Base-by-base conservation (phyloP, 768 basidiomycete species). In the Gelatoporia subvermispora region DNA sequence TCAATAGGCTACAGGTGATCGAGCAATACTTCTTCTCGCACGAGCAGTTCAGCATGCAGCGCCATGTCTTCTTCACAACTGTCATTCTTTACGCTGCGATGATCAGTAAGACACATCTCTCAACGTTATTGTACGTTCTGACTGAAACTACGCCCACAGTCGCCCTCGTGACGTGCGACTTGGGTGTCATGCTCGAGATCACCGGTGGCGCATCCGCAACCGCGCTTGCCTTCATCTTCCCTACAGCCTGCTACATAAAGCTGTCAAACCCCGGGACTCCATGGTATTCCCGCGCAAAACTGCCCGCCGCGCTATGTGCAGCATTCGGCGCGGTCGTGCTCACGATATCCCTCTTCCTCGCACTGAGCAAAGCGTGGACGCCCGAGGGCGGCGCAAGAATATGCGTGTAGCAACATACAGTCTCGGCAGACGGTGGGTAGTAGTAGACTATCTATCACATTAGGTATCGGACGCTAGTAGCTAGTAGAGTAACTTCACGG, bases 181-280 rank as follows among this genome's bases (percentile, higher is more conserved):
- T 99, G 13, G 96, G 96, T n/a, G 86, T 97, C 39, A 96, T 95
- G 71, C 84, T 99, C 35, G 96, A 99, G 71, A 88, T 99, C 38
- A 94, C 93, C 0, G 96, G 96, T n/a, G 95, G 95, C n/a, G 78
- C 90, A 10, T 90, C 90, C 13, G 90, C 90, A 4, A 92, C 93
- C 0, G 82, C 92, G 0, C 77, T 97, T 9, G 95, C 95, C 3
- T 97, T 85, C 70, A 93, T 97, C 54, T 93, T 93, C 63, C 88
- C 92, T 9, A 85, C 92, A 0, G 83, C 81, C 2, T 95, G 92
- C 65, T 93, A 88, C 70, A 69, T 90, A 59, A 86, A 86, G 64
- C 81, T 95, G 41, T 63, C 75, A 11, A 77, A 83, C 52, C 65
- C 72, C 40, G 65, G 65, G 8, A 55, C 68, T 16, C 81, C 82